Base-by-base conservation (phyloP, 2,329 filamentous ascomycete species). In the Xylariaceae sp. region DNA sequence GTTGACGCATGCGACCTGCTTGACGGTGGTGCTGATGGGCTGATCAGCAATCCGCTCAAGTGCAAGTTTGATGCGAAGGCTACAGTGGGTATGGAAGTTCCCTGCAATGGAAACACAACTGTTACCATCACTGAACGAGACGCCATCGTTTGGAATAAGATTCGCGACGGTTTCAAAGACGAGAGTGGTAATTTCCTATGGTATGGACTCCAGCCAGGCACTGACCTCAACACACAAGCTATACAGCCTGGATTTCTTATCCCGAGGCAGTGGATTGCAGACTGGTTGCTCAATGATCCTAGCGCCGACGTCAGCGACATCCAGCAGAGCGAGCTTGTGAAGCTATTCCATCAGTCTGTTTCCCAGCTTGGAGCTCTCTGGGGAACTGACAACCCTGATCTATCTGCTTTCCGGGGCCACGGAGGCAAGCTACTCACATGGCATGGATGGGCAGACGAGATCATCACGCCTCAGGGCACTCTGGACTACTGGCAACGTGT, bases 21-120 rank as follows among this genome's bases (percentile, higher is more conserved):
- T 36, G 76, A 79, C 56, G 75, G 76, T 7, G 60, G 76, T 2
- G 59, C 66, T 3, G 76, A 80, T 54, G 66, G 64, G 22, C 74
- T 80, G 47, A 68, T 81, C 39, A 70, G 67, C 45, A 67, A 70
- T 27, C 71, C 76, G 0, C 59, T 67, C 4, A 62, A 65, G 33
- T 78, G 77, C 60, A 50, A 61, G 14, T 68, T 71, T 39, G 62
- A 71, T 32, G 63, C 71, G 14, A 63, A 64, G n/a, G 53, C 52
- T 6, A 61, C 74, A 3, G 65, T 73, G 33, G 75, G 72, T 48
- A 52, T 19, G 45, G 30, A 49, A 17, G 61, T 67, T 47, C 61
- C 58, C 44, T 67, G 65, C 33, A 27, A 27, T 7, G 62, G 61
- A 6, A 59, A 39, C n/a, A 44, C 17, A 17, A 44, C 33, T 17